Base-by-base conservation (phyloP, 2,329 filamentous ascomycete species). In the Chaetothyriales sp. region DNA sequence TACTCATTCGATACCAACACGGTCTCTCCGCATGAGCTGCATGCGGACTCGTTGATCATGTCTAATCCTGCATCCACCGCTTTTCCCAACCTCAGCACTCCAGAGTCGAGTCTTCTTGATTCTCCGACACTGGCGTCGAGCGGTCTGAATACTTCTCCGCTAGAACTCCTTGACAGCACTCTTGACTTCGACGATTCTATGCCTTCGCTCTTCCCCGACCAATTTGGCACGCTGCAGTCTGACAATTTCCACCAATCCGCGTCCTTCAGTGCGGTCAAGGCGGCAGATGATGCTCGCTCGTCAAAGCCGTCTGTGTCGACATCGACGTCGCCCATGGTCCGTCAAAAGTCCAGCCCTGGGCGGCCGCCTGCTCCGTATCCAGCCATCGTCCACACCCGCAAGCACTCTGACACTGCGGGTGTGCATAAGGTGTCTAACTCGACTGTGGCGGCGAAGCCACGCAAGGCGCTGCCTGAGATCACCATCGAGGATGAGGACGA, bases 61-160 rank as follows among this genome's bases (percentile, higher is more conserved):
- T 90, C 86, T 60, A 80, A 85, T 40, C 86, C 87, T 20, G 84
- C 85, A 67, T 92, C 86, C 2, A 77, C 82, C 46, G 81, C 85
- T 44, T 78, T 89, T 63, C 90, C 86, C 46, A 80, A 85, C 58
- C 65, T 92, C 68, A 90, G 85, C 44, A 89, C 86, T 56, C 67
- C 69, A 43, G 65, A 67, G 51, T 64, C 72, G 45, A 70, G 73
- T 60, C 75, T 73, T 56, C 89, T 85, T 83, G 85, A 75, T 65
- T 76, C 86, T 44, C 74, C 90, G 52, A 59, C 56, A 20, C 57
- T 55, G 49, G 55, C 49, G 25, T 57, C 48, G 48, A 61, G 61
- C 37, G 57, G 58, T 18, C 51, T 61, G 10, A 58, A 60, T 46
- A 62, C 57, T 50, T 58, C 59, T 46, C 53, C 60, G 0, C 44